Conservation (phyloP, 2,329 filamentous ascomycete genomes). For the Penicillium sp. region DNA sequence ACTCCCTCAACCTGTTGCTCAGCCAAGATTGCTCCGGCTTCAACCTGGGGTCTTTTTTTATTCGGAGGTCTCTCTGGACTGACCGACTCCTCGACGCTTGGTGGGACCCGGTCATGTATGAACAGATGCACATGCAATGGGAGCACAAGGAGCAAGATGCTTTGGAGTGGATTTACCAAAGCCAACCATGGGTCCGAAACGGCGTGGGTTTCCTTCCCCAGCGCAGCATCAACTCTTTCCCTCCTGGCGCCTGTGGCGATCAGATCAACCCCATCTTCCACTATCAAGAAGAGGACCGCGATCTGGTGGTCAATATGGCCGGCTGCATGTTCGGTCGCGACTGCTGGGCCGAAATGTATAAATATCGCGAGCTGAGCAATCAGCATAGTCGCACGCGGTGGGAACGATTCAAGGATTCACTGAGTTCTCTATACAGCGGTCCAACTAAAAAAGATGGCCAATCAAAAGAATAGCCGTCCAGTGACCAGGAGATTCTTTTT, state of each 20-base stretch:
- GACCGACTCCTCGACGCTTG: conserved; percentile 89
- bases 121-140: conserved; percentile 99
- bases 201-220: conserved; percentile 86
- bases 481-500: not conserved
- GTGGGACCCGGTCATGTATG: conserved; percentile 97
- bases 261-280: conserved; percentile 64
- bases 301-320: conserved; percentile 97
- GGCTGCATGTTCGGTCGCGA: conserved; percentile 95
- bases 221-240: conserved; percentile 90
- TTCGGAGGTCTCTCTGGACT: conserved; percentile 78
- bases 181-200: conserved; percentile 86
- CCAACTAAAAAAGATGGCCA: not conserved
- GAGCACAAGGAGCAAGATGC: conserved; percentile 98
- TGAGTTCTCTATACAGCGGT: not conserved
- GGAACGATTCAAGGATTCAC: conserved; percentile 53
- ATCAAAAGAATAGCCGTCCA: not conserved
- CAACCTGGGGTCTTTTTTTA: conserved; percentile 93
- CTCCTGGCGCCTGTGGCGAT: conserved; percentile 72
- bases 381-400: conserved; percentile 76
- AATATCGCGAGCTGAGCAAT: conserved; percentile 86
- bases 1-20: conserved; percentile 80
- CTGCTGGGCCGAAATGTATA: conserved; percentile 97
- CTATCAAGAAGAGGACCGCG: conserved; percentile 76
- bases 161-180: conserved; percentile 81
- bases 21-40: conserved; percentile 94